These are phyloP conservation scores for Celoporthe dispersa DNA, from an alignment of 2,329 filamentous ascomycete genomes.

Conservation along the genomic window DNA sequence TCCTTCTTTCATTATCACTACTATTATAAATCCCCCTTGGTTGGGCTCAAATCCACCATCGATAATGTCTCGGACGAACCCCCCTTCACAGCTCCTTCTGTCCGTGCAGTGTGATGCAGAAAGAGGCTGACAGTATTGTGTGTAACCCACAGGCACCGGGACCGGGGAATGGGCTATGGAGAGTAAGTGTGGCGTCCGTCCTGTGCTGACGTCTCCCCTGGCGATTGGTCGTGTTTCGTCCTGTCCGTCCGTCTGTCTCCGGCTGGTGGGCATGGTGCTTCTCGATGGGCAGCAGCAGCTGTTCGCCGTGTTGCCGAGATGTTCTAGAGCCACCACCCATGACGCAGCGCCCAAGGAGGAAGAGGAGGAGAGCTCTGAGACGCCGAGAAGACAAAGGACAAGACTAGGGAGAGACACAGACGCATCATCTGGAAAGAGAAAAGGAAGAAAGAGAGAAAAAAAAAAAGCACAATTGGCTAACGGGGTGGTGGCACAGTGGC, in stretches of 20 bases:
- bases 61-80: too few species aligned
- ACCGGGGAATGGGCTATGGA: constrained; percentile 57
- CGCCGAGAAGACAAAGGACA: background rate
- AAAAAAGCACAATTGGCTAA: constrained; percentile 12
- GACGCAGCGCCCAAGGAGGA: background rate
- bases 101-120: background rate
- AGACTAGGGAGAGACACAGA: background rate
- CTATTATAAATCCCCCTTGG: too few species aligned
- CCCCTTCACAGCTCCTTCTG: too few species aligned
- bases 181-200: constrained; percentile 42
- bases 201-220: constrained; percentile 14
- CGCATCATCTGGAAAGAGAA: background rate
- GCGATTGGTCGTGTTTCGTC: background rate
- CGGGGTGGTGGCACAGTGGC: constrained; percentile 45
- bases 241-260: constrained; percentile 7
- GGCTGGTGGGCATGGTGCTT: background rate
- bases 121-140: constrained; percentile 29
- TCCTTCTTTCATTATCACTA: background rate
- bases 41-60: too few species aligned
- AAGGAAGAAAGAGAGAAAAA: too few species aligned
- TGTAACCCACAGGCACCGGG: constrained; percentile 47
- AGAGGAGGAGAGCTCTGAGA: background rate
- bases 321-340: background rate
- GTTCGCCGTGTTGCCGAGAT: background rate
- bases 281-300: background rate